phyloP scores from a whole-genome alignment of 2,329 filamentous ascomycete genomes.

The Drechmeria coniospora region DNA sequence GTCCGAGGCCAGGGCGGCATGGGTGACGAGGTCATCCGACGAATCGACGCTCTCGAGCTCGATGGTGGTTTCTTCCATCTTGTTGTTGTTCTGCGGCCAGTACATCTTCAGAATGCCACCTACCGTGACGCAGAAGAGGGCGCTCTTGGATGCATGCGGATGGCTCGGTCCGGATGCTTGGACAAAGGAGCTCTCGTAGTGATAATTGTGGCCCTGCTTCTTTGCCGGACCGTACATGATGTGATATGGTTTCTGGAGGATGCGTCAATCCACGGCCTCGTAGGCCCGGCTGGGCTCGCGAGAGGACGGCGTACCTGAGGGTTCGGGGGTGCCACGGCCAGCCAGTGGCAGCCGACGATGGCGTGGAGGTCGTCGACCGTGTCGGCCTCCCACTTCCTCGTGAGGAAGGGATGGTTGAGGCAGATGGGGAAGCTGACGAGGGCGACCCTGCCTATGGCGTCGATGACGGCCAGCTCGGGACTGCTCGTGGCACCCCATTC shows the following conservation, averaged over 20 bases:
- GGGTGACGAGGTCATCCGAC: constrained; percentile 62
- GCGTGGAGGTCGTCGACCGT: constrained; percentile 58
- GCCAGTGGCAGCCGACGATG: constrained; percentile 77
- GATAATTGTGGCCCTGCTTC: constrained; percentile 48
- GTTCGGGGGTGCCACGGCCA: constrained; percentile 40
- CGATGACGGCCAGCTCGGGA: constrained; percentile 70
- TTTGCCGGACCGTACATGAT: constrained; percentile 44
- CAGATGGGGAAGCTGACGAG: constrained; percentile 57
- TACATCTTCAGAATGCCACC: constrained; percentile 61
- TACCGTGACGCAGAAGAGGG: constrained; percentile 61
- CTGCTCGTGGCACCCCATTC: constrained; percentile 61
- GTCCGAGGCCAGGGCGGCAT: constrained; percentile 61
- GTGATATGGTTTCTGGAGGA: constrained; percentile 24
- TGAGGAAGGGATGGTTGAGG: constrained; percentile 54
- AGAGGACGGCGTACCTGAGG: constrained; percentile 18
- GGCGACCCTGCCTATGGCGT: constrained; percentile 61
- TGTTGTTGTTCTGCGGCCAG: constrained; percentile 58
- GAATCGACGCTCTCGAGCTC: constrained; percentile 60
- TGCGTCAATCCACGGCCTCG: background rate
- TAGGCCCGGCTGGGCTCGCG: background rate
- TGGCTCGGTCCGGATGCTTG: constrained; percentile 59
- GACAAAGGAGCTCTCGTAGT: constrained; percentile 51
- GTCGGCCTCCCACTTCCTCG: constrained; percentile 50
- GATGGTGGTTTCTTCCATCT: constrained; percentile 56
- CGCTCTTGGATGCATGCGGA: constrained; percentile 53